Conservation (phyloP, 495 filamentous ascomycete genomes). For the Tuber microsphaerosporum region DNA sequence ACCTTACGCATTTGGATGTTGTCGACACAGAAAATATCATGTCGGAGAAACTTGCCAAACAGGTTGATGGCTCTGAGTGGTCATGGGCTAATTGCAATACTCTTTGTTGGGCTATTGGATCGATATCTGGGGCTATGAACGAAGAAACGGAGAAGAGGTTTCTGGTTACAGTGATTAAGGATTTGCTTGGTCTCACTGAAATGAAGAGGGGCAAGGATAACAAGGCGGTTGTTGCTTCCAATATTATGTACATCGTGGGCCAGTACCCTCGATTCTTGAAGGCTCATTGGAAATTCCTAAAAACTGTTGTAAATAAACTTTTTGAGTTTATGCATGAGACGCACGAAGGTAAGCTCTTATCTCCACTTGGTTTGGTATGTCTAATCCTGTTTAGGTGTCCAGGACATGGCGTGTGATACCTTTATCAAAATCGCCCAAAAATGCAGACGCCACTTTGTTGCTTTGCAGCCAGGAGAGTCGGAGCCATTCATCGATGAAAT, state of each 20-base stretch:
- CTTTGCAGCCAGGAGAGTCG: constrained; percentile 82
- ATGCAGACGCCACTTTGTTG: constrained; percentile 95
- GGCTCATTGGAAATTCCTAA: constrained; percentile 99
- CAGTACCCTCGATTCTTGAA: constrained; percentile 98
- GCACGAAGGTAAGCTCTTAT: constrained; percentile 66
- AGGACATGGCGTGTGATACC: constrained; percentile 99
- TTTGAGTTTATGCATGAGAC: constrained; percentile 99
- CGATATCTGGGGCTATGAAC: constrained; percentile 97
- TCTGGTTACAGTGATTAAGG: constrained; percentile 96
- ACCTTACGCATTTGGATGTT: constrained; percentile 94
- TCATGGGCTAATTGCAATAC: constrained; percentile 99
- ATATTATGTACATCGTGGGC: constrained; percentile 99
- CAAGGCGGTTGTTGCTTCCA: constrained; percentile 97
- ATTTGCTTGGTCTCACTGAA: constrained; percentile 93
- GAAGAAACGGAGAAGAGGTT: constrained; percentile 98
- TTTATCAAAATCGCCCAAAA: constrained; percentile 99
- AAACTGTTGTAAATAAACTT: constrained; percentile 98
- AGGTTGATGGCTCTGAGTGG: constrained; percentile 94
- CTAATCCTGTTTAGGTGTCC: constrained; percentile 62
- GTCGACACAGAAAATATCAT: constrained; percentile 97
- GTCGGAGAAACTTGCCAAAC: constrained; percentile 91
- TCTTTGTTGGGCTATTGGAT: constrained; percentile 97
- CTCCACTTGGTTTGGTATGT: constrained; percentile 15
- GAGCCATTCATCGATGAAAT: constrained; percentile 99
- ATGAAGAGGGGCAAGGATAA: constrained; percentile 99